A percentile compares a stretch with the other conserved stretches of the same genome.
Evolutionary conservation across 164 flowering plant genomes (phyloP).

Genomic region (Cinnamomum micranthum): DNA sequence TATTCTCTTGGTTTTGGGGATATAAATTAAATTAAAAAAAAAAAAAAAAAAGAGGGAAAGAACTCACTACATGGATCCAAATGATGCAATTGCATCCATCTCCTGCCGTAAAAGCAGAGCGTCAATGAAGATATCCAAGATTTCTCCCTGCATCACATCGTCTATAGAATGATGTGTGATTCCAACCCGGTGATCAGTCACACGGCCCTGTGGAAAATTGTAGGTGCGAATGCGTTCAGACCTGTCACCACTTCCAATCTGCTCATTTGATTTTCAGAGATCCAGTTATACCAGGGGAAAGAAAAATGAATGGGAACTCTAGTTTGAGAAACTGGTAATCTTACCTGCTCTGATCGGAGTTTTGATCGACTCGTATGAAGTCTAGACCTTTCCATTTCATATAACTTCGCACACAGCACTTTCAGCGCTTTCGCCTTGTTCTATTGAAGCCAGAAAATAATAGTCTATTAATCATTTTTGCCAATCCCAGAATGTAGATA

Average conservation of each 20-base stretch:
- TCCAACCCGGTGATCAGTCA: slow-evolving; percentile 93
- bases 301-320: neutral
- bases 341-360: slow-evolving; percentile 89
- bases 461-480: neutral
- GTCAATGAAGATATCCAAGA: slow-evolving; percentile 67
- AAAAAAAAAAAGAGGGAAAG: neutral
- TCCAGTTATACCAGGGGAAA: neutral
- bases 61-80: slow-evolving; percentile 22
- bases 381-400: slow-evolving; percentile 80
- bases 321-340: neutral
- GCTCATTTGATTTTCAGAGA: slow-evolving; percentile 4
- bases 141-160: slow-evolving; percentile 79
- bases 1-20: neutral
- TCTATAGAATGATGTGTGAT: slow-evolving; percentile 74
- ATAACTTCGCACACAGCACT: slow-evolving; percentile 80
- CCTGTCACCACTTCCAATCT: slow-evolving; percentile 99
- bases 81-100: slow-evolving; percentile 84
- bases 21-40: no score
- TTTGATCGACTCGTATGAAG: slow-evolving; percentile 55
- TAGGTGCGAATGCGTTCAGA: slow-evolving; percentile 95
- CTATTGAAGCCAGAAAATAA: slow-evolving; percentile 27
- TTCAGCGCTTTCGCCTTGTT: slow-evolving; percentile 94
- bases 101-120: slow-evolving; percentile 87
- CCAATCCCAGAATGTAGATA: no score
- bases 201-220: slow-evolving; percentile 98